These are phyloP conservation scores for Aspergillus eucalypticola DNA, from an alignment of 2,329 filamentous ascomycete genomes.

Conservation along the genomic window DNA sequence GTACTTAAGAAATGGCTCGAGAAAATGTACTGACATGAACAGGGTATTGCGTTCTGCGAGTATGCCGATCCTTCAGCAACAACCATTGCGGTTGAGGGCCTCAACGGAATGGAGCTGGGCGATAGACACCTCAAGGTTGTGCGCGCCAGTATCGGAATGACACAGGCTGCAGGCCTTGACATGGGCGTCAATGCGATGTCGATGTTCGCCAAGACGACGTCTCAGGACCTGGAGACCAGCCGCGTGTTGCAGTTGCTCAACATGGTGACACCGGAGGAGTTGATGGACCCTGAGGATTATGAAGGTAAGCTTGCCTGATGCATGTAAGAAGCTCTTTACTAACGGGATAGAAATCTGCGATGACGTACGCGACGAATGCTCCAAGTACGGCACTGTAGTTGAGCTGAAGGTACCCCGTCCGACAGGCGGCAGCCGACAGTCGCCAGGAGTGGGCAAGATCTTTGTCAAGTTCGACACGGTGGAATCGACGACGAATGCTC, in stretches of 20 bases:
- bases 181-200: conserved; percentile 98
- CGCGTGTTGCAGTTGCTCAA: conserved; percentile 91
- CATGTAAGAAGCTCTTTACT: conserved; percentile 1
- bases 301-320: conserved; percentile 64
- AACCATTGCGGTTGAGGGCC: conserved; percentile 80
- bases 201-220: conserved; percentile 88
- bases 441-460: conserved; percentile 92
- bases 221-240: conserved; percentile 73
- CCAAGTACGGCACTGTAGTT: conserved; percentile 81
- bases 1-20: conserved; percentile 32
- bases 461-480: conserved; percentile 86
- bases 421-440: conserved; percentile 76
- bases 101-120: conserved; percentile 91
- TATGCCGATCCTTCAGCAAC: conserved; percentile 76
- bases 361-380: conserved; percentile 89
- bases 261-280: conserved; percentile 96
- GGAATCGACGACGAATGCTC: conserved; percentile 77
- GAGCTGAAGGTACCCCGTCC: conserved; percentile 94
- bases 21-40: conserved; percentile 14
- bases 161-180: conserved; percentile 88
- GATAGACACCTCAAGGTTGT: conserved; percentile 81
- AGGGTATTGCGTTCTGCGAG: conserved; percentile 97
- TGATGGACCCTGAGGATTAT: conserved; percentile 92
- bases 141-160: conserved; percentile 88
- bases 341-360: conserved; percentile 79